Conservation (phyloP, 495 filamentous ascomycete genomes). For the Aspergillus incahuasiensis region DNA sequence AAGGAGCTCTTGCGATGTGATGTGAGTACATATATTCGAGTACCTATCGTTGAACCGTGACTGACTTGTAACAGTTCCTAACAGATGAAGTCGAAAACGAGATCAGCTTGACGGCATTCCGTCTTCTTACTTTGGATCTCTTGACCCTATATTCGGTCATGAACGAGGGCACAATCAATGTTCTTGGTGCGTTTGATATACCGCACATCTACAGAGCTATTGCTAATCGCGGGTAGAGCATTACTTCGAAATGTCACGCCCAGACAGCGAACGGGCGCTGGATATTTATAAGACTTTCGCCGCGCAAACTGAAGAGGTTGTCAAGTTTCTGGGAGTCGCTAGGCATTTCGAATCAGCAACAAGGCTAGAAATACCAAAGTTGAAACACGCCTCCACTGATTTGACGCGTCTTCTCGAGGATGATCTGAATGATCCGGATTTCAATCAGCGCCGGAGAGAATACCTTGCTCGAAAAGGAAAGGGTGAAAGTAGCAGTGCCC, state of each 20-base stretch:
- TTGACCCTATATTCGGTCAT: conserved; percentile 88
- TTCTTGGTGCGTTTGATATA: conserved; percentile 62
- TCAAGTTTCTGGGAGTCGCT: conserved; percentile 82
- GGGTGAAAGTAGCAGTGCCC: conserved; percentile 31
- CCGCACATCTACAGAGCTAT: not conserved
- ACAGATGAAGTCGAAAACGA: conserved; percentile 92
- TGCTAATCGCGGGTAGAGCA: conserved; percentile 57
- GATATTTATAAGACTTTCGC: conserved; percentile 91
- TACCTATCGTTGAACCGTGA: conserved; percentile 3
- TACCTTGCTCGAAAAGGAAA: conserved; percentile 85
- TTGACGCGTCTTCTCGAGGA: conserved; percentile 86
- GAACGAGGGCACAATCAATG: conserved; percentile 97
- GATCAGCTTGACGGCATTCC: conserved; percentile 93
- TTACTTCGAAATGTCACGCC: conserved; percentile 96
- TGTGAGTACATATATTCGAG: conserved; percentile 51
- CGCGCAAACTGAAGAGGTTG: conserved; percentile 86
- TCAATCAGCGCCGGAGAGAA: conserved; percentile 88
- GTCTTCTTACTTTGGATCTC: conserved; percentile 85
- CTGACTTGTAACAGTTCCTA: conserved; percentile 61
- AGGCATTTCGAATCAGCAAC: conserved; percentile 88
- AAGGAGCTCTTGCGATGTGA: conserved; percentile 82
- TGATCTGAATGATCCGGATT: conserved; percentile 92
- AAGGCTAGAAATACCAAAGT: conserved; percentile 87
- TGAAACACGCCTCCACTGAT: conserved; percentile 95
- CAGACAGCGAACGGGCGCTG: conserved; percentile 88